Evolutionary conservation across 1,284 basidiomycete species (phyloP), one percentile per base, ranked within the genome.

Genomic region (Meira miltonrushii): DNA sequence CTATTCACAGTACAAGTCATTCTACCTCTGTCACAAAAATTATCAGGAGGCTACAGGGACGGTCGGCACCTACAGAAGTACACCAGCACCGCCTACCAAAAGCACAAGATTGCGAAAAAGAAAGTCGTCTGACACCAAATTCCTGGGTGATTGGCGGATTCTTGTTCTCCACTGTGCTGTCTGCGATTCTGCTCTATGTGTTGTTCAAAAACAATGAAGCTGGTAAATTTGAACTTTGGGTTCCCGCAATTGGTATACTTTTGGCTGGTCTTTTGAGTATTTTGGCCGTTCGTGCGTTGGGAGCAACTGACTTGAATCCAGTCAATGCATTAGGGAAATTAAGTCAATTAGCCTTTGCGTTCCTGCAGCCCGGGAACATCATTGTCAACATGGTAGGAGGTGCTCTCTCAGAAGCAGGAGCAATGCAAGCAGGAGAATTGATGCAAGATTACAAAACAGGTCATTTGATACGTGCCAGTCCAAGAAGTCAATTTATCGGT

Each of bases 391-490:
- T 97, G 72, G 90, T 97, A 58, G 93, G 93, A 2, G 93, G 93
- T 10, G 93, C 92, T 39, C 92, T 97, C 13, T 88, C 92, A 5
- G 93, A 97, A 81, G 93, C 93, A 28, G 93, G 93, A 15, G 93
- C 93, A 23, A 89, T 90, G 80, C 92, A 95, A 86, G 92, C 93
- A 8, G 94, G 93, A 15, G 93, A 97, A 78, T 85, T 97, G 17
- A 96, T 97, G 92, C 93, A 97, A 81, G 94, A 97, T 79, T 82
- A 96, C 67, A 97, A 97, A 81, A 96, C 93, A 1, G 94, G 94
- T 0, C 82, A 96, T 19, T 84, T 93, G 54, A 85, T 85, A 62
- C 92, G 72, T 13, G 75, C 77, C 11, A 71, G 72, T 15, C 79
- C 79, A 15, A 65, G 72, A 21, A 70, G 73, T 25, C 78, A 79